Base-by-base conservation (phyloP, 148 eudicot genomes). In the Agrostemma githago region DNA sequence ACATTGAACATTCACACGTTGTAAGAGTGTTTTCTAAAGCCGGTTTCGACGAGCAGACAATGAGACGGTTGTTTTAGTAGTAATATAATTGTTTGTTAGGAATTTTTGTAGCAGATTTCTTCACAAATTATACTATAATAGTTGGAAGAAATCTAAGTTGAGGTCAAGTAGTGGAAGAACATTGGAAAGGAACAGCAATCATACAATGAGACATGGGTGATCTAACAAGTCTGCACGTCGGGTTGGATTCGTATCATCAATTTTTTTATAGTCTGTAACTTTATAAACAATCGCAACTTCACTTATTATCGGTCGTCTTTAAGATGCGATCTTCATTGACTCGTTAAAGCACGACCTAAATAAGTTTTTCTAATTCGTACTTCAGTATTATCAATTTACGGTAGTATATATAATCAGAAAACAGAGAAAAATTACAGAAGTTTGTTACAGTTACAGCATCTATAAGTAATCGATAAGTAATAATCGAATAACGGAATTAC, bases 121-220 rank as follows among this genome's bases (percentile, higher is more conserved):
- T 59, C 15, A 39, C 6, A 65, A 39, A 39, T 65, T 65, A 26
- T 26, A 39, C 1, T 14, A 48, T 16, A 4, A 14, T 57, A n/a
- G 6, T 59, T 6, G 37, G 10, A 34, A 20, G 61, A 53, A 53
- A 46, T 53, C 38, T 69, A 34, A 15, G 61, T 51, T 51, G 72
- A 51, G 72, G 61, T 70, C 56, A 53, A 14, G 72, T 70, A 70
- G 72, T 70, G 72, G 41, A 53, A 34, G 41, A 53, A 34, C 2
- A 53, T 53, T 51, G 20, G 6, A 53, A 53, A 70, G 60, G 61
- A 70, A 70, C 72, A 70, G 19, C 19, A 70, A 51, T 70, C 60
- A 53, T 70, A 53, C 5, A 53, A 53, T 26, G 60, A 5, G 14
- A 3, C 61, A 14, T 51, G 60, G 12, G 14, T 8, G 72, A 14